phyloP scores from a whole-genome alignment of 768 basidiomycete species.

The Pisolithus sp. region DNA sequence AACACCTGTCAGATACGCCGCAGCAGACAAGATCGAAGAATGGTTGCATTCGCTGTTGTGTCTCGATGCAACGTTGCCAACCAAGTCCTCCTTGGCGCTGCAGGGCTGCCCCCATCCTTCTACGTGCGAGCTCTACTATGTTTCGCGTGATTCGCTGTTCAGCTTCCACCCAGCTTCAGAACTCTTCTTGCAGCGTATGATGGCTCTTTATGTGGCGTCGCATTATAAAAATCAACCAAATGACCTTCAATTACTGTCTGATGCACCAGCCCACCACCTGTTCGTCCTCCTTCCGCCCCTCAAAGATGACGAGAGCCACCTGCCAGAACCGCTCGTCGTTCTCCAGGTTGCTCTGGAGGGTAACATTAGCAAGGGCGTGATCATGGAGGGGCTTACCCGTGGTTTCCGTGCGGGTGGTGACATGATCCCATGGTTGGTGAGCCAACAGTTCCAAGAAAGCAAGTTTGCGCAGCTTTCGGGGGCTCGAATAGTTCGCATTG shows the following conservation, averaged over 20 bases:
- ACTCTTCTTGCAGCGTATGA: slow-evolving; percentile 95
- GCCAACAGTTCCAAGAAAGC: slow-evolving; percentile 93
- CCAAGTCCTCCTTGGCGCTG: slow-evolving; percentile 34
- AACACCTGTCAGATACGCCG: slow-evolving; percentile 87
- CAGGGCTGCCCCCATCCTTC: slow-evolving; percentile 94
- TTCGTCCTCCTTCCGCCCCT: slow-evolving; percentile 94
- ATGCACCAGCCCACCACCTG: slow-evolving; percentile 94
- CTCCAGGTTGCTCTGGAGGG: slow-evolving; percentile 96
- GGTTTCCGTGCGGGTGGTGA: slow-evolving; percentile 88
- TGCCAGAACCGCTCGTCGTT: slow-evolving; percentile 94
- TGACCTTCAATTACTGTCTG: slow-evolving; percentile 94
- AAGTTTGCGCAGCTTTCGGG: slow-evolving; percentile 91
- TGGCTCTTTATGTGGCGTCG: slow-evolving; percentile 94
- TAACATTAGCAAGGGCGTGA: slow-evolving; percentile 76
- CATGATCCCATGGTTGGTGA: slow-evolving; percentile 95
- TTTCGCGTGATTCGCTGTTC: slow-evolving; percentile 93
- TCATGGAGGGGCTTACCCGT: slow-evolving; percentile 79
- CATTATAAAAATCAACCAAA: slow-evolving; percentile 99
- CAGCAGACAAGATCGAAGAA: slow-evolving; percentile 84
- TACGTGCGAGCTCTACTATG: slow-evolving; percentile 91
- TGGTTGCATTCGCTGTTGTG: slow-evolving; percentile 92
- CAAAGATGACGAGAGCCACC: slow-evolving; percentile 79
- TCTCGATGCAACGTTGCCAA: slow-evolving; percentile 72
- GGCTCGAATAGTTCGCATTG: slow-evolving; percentile 85
- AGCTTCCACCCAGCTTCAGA: slow-evolving; percentile 97